Evolutionary conservation across 192 early-diverging fungal species (phyloP), one percentile per base, ranked within the genome.

Genomic region (Mortierella alpina): DNA sequence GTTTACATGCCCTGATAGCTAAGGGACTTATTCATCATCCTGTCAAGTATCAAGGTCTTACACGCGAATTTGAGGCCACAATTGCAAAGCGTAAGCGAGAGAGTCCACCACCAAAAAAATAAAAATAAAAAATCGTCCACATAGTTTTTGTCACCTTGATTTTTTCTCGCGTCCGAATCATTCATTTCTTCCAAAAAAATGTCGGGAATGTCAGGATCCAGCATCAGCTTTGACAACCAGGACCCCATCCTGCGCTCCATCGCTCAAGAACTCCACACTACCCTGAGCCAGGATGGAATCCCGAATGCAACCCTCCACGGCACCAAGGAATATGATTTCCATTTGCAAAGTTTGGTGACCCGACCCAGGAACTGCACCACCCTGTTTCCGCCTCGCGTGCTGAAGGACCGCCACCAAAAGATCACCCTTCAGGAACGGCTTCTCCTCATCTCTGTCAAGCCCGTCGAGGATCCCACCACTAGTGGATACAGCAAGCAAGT

Each of bases 401-500:
- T 69, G 22, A 68, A 71, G 7, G 20, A 41, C 10, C 58, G 54
- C 18, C 68, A 68, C 39, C 46, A 63, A 4, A 39, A 14, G 20
- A 68, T 80, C 53, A 54, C 65, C n/a, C 65, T 72, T 42, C 64
- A 68, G 23, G 77, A 80, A 15, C 57, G 77, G 12, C 65, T 80
- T 11, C 52, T 80, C 14, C 51, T 80, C 2, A 8, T 80, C 8
- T 63, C 70, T 51, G 61, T 57, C 41, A 56, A 48, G 0, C 63
- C 62, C 4, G 17, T 22, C 8, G 13, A 23, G 7, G 22, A 3
- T 23, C 17, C 47, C 15, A 56, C 4, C 17, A 2, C 8, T 15
- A 13, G n/a, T 20, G 2, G 54, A 20, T 0, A 9, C 2, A 56
- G 13, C 17, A 20, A 13, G 17, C 13, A 31, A 31, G 31, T 31